Conservation (phyloP, 768 basidiomycete species). For the Hypholoma sublateritium region DNA sequence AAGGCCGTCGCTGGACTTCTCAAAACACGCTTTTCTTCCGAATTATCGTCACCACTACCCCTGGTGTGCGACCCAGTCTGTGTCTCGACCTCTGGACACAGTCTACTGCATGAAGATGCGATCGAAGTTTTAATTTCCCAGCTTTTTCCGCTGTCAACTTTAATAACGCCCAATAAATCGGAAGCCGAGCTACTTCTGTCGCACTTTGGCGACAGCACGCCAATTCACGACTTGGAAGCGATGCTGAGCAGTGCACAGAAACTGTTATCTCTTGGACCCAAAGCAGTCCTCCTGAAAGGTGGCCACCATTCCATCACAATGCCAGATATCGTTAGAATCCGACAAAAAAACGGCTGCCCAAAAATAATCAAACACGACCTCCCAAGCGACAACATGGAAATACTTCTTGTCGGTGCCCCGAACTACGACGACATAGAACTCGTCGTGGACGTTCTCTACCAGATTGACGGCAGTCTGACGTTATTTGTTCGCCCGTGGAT, state of each 20-base stretch:
- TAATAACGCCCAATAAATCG: slow-evolving; percentile 84
- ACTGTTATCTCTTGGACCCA: slow-evolving; percentile 47
- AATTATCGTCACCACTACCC: slow-evolving; percentile 39
- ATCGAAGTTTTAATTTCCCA: slow-evolving; percentile 54
- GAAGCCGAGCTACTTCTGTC: slow-evolving; percentile 76
- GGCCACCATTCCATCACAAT: slow-evolving; percentile 62
- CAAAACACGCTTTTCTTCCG: slow-evolving; percentile 34
- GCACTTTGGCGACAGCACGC: slow-evolving; percentile 20
- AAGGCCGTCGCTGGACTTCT: slow-evolving; percentile 52
- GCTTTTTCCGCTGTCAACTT: slow-evolving; percentile 67
- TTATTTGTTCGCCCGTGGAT: slow-evolving; percentile 63
- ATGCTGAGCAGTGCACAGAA: slow-evolving; percentile 59
- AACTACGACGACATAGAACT: slow-evolving; percentile 24
- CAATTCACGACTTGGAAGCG: slow-evolving; percentile 49
- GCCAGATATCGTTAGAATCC: slow-evolving; percentile 41
- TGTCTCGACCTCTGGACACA: slow-evolving; percentile 88
- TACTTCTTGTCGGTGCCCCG: slow-evolving; percentile 39
- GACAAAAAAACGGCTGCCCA: slow-evolving; percentile 27
- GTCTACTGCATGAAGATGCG: slow-evolving; percentile 67
- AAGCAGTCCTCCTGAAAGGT: slow-evolving; percentile 79
- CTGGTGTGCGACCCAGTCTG: slow-evolving; percentile 89
- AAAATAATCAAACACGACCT: slow-evolving; percentile 45
- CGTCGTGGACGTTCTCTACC: slow-evolving; percentile 67
- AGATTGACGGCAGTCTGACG: slow-evolving; percentile 34
- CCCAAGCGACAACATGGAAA: slow-evolving; percentile 60